phyloP scores from a whole-genome alignment of 2,329 filamentous ascomycete species.

The Stachybotrys chartarum region DNA sequence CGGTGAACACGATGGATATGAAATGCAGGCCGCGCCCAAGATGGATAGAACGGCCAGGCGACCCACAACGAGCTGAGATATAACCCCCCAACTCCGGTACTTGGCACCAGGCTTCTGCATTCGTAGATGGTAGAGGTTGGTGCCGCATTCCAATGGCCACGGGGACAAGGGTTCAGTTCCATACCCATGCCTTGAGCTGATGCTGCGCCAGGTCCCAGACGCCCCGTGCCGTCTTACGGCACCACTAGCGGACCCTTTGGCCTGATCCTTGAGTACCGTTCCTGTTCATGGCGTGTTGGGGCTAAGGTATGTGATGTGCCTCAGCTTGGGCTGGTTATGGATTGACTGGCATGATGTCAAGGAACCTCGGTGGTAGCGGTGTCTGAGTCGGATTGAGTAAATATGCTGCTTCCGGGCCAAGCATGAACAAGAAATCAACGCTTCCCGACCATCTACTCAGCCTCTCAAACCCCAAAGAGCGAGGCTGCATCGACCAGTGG shows the following conservation, averaged over 20 bases:
- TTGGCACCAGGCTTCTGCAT: background rate
- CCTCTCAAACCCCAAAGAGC: background rate
- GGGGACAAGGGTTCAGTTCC: background rate
- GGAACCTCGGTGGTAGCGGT: background rate
- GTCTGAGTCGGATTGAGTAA: background rate
- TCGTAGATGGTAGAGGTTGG: background rate
- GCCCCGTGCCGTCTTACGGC: background rate
- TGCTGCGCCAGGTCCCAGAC: background rate
- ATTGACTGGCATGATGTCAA: background rate
- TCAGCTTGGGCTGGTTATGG: background rate
- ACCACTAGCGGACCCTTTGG: background rate
- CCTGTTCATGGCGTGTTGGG: background rate
- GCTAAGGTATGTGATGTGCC: background rate
- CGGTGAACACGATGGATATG: background rate
- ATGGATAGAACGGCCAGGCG: background rate
- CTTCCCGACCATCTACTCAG: background rate
- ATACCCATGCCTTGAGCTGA: background rate
- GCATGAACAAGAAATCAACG: background rate
- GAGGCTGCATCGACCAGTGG: background rate
- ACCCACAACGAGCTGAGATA: background rate
- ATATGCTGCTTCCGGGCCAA: background rate
- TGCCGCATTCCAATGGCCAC: background rate
- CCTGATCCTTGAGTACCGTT: background rate
- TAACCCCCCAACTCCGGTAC: background rate
- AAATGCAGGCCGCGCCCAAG: background rate